A percentile compares a stretch with the other conserved stretches of the same genome.
phyloP scores from a whole-genome alignment of 2,329 filamentous ascomycete species.

The Talaromyces sp. region DNA sequence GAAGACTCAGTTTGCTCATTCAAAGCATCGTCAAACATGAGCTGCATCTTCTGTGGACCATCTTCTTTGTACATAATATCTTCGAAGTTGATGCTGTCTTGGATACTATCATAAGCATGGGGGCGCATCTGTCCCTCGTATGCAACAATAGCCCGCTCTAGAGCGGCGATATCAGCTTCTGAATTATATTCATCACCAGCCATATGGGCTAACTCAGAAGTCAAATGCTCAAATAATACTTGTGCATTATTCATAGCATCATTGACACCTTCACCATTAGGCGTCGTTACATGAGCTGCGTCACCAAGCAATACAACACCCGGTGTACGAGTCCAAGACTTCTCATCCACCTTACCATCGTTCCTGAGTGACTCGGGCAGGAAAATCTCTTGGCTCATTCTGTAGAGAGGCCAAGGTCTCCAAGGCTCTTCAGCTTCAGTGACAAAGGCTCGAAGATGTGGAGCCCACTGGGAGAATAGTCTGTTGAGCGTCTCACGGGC shows the following conservation, averaged over 20 bases:
- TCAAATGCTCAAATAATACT: constrained; percentile 9
- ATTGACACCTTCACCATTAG: constrained; percentile 36
- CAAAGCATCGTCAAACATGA: neutral
- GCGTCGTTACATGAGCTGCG: constrained; percentile 32
- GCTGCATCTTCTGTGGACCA: neutral
- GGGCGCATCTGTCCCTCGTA: constrained; percentile 31
- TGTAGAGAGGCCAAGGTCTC: constrained; percentile 30
- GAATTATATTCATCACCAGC: neutral
- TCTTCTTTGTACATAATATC: constrained; percentile 2
- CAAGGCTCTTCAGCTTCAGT: constrained; percentile 19
- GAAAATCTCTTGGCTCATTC: constrained; percentile 17
- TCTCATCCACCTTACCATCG: neutral
- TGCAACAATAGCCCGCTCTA: constrained; percentile 24
- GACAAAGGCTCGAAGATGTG: constrained; percentile 20
- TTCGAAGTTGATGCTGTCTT: constrained; percentile 10
- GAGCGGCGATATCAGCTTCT: constrained; percentile 3
- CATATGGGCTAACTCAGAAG: neutral
- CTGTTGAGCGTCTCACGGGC: neutral
- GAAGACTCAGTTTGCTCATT: neutral
- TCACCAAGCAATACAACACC: constrained; percentile 35
- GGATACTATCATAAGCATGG: constrained; percentile 15
- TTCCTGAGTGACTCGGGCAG: neutral
- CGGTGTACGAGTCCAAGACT: constrained; percentile 24
- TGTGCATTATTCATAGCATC: constrained; percentile 33
- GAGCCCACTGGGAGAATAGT: constrained; percentile 13